Evolutionary conservation across 2,329 filamentous ascomycete genomes (phyloP).

Genomic region (Aureobasidium vineae): DNA sequence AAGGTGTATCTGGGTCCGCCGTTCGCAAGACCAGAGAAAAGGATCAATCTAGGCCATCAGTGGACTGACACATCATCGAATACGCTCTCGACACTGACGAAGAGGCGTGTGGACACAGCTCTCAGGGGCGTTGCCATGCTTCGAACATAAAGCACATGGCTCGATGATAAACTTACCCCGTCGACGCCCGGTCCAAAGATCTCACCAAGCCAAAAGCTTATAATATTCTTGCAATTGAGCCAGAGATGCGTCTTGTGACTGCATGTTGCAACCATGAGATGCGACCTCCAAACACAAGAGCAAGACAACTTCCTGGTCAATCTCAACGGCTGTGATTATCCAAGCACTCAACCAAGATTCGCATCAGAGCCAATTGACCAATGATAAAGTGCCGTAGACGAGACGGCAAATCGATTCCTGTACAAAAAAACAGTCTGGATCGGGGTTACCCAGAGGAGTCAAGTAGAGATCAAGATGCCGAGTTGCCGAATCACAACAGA

Average conservation of each 20-base stretch:
- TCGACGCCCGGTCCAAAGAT: neutral
- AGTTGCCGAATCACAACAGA: neutral
- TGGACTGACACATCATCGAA: too few species aligned
- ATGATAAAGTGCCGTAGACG: neutral
- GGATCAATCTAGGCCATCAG: too few species aligned
- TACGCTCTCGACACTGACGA: too few species aligned
- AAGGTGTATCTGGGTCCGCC: too few species aligned
- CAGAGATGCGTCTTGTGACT: neutral
- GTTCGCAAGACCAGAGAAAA: too few species aligned
- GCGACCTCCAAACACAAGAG: too few species aligned
- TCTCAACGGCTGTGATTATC: neutral
- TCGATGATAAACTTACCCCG: neutral
- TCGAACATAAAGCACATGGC: neutral
- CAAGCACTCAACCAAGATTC: neutral
- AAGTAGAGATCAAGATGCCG: neutral
- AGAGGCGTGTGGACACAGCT: neutral
- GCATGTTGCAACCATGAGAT: too few species aligned
- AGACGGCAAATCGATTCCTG: neutral
- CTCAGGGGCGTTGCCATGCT: neutral
- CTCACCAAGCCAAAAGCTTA: neutral
- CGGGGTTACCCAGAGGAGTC: neutral
- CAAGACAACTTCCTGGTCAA: too few species aligned
- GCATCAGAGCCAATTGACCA: neutral
- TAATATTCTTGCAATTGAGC: neutral
- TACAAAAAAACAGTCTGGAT: neutral